Conservation (phyloP, 257 asterid genomes). For the Nicotiana otophora region DNA sequence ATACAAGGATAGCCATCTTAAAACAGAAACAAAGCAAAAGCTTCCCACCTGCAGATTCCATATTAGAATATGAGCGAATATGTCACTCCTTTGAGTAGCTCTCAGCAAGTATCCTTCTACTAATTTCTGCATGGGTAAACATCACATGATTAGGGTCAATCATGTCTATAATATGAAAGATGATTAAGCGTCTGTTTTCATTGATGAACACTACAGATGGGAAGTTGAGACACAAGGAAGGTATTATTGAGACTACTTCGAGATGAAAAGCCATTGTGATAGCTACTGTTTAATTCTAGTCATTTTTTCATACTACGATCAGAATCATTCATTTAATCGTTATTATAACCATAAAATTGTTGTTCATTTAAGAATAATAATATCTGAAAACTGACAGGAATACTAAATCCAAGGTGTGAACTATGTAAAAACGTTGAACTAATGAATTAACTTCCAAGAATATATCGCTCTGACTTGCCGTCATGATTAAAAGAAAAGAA, state of each 20-base stretch:
- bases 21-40: background rate
- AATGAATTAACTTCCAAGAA: background rate
- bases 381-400: background rate
- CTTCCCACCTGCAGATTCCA: conserved; percentile 90
- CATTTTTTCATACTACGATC: background rate
- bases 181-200: background rate
- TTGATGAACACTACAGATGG: background rate
- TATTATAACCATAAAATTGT: background rate
- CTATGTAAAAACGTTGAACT: background rate
- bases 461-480: background rate
- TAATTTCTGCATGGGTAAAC: conserved; percentile 62
- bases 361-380: background rate
- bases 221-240: background rate
- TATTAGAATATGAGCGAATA: conserved; percentile 93
- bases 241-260: background rate
- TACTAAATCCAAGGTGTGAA: background rate
- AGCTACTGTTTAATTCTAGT: background rate
- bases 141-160: conserved; percentile 9
- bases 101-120: conserved; percentile 97
- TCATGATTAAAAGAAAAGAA: background rate
- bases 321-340: background rate
- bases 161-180: conserved; percentile 12
- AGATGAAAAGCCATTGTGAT: background rate
- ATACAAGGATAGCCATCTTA: background rate
- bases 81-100: conserved; percentile 95